Evolutionary conservation across 2,329 filamentous ascomycete species (phyloP), one percentile per base, ranked within the genome.

Genomic region (Sporothrix luriei): DNA sequence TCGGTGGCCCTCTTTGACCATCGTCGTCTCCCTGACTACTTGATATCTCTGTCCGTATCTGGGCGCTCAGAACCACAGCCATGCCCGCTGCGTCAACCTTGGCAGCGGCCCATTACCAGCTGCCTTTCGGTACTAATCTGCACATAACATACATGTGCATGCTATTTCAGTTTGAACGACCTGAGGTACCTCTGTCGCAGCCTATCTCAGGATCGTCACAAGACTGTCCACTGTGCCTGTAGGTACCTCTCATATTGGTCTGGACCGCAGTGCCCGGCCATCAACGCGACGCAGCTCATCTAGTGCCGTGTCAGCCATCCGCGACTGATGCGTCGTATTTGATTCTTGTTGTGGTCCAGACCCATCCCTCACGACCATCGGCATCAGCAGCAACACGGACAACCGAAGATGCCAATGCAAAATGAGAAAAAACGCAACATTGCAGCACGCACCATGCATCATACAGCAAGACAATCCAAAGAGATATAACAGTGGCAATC

Each of bases 141-240:
- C 13, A 11, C 51, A 26, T 13, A 13, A 54, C 51, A 13, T 13
- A 5, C 14, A 7, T 26, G 2, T 16, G 4, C 16, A 19, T 11
- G 1, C 9, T 16, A n/a, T 43, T 38, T 26, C 38, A 19, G 7
- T 5, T 24, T n/a, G n/a, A 61, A n/a, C 29, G 16, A 57, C 14
- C 26, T n/a, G 1, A 38, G 26, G 29, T 21, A 4, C 33, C n/a
- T 19, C 38, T 19, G 24, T 21, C 43, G 6, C 24, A n/a, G 59
- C 29, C 59, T 64, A 61, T 61, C 57, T 46, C 57, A 38, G 24
- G 57, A 61, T 29, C 24, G n/a, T 64, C n/a, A 26, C 43, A 49
- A 13, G n/a, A 26, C 16, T 49, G 59, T 6, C 40, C 59, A 29
- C 24, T 49, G 24, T 4, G 43, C 26, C 43, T 48, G 24, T 46